Percentiles rank a stretch among this genome's conserved stretches.
These are phyloP conservation scores for Talaromyces liani DNA, from an alignment of 495 filamentous ascomycete species.

Conservation along the genomic window DNA sequence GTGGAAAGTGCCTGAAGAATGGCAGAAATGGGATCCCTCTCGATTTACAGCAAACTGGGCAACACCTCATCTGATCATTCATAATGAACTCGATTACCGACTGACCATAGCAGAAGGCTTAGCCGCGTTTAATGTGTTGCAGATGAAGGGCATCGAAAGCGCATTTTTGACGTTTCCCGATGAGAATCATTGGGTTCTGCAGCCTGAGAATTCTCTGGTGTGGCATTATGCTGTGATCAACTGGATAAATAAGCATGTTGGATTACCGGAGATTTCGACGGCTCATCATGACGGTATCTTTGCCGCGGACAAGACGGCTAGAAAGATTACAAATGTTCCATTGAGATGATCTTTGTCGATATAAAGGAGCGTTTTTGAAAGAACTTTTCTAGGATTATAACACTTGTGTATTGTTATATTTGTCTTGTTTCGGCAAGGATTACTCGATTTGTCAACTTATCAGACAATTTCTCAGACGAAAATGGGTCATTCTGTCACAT, in stretches of 20 bases:
- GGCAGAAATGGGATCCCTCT: conserved; percentile 79
- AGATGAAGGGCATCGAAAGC: conserved; percentile 47
- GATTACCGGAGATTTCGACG: conserved; percentile 31
- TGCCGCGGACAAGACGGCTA: not conserved
- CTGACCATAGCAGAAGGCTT: conserved; percentile 78
- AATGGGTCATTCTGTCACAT: not conserved
- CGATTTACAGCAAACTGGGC: conserved; percentile 62
- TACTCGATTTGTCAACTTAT: not conserved
- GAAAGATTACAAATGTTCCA: conserved; percentile 2
- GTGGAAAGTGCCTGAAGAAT: conserved; percentile 66
- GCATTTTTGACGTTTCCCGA: conserved; percentile 75
- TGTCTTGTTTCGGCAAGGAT: not conserved
- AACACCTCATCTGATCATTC: conserved; percentile 83
- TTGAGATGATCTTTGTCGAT: conserved; percentile 1
- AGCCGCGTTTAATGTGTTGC: conserved; percentile 82
- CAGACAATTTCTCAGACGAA: not conserved
- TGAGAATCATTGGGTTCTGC: conserved; percentile 81
- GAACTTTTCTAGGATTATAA: not conserved
- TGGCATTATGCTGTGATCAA: conserved; percentile 87
- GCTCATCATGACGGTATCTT: conserved; percentile 6
- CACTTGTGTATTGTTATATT: not conserved
- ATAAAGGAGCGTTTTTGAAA: not conserved
- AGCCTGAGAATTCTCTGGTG: conserved; percentile 81
- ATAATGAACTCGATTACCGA: conserved; percentile 87
- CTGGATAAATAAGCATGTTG: conserved; percentile 82